Evolutionary conservation across 352 stramenopile species (phyloP).

Genomic region (Globisporangium alternatum): DNA sequence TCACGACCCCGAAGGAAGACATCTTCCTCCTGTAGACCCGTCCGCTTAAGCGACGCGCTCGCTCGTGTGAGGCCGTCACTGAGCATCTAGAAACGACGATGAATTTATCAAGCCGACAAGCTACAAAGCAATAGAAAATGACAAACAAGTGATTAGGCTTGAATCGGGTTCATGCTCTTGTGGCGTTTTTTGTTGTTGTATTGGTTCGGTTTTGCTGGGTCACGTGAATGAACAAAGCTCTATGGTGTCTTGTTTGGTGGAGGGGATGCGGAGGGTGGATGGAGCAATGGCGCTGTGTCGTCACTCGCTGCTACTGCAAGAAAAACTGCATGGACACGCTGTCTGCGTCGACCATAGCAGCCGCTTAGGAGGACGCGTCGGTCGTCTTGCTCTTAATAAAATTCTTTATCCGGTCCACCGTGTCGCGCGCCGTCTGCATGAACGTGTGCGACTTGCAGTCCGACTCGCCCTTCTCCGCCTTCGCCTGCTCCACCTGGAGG

Average conservation of each 20-base stretch:
- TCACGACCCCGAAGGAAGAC: constrained; percentile 75
- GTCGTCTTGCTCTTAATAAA: constrained; percentile 75
- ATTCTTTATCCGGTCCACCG: constrained; percentile 87
- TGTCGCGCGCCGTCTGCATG: constrained; percentile 70
- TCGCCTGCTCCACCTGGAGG: constrained; percentile 82
- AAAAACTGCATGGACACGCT: no score
- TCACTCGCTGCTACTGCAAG: not conserved
- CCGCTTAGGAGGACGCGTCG: constrained; percentile 13
- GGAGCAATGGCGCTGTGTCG: not conserved
- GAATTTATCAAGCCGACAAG: not conserved
- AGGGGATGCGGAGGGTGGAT: not conserved
- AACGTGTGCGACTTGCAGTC: constrained; percentile 85
- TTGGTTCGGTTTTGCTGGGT: not conserved
- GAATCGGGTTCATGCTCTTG: not conserved
- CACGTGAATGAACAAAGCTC: constrained; percentile 12
- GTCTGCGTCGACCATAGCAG: not conserved
- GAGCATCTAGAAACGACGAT: not conserved
- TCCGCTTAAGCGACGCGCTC: not conserved
- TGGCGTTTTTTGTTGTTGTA: constrained; percentile 1
- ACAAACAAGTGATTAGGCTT: not conserved
- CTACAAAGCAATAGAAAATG: not conserved
- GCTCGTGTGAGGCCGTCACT: not conserved
- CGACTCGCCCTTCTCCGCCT: constrained; percentile 62
- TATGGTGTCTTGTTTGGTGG: constrained; percentile 6
- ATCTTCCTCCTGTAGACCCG: constrained; percentile 72